Percentiles rank a stretch among this genome's conserved stretches.
These are phyloP conservation scores for Candolleomyces eurysporus DNA, from an alignment of 768 basidiomycete genomes.

Conservation along the genomic window DNA sequence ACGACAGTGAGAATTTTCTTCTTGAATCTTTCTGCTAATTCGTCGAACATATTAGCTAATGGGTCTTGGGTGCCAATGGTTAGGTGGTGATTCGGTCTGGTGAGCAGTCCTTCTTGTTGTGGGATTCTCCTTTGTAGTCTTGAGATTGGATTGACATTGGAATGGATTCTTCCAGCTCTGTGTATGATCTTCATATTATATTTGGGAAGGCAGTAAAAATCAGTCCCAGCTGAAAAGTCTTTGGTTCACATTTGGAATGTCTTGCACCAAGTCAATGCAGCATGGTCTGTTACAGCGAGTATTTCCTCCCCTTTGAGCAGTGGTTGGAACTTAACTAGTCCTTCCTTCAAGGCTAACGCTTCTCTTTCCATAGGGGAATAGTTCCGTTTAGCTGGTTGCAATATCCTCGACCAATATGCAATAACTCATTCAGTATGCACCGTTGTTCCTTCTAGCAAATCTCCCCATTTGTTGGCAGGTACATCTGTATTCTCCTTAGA, in stretches of 20 bases:
- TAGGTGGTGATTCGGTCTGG: background rate
- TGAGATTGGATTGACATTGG: conserved; percentile 39
- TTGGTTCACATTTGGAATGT: conserved; percentile 35
- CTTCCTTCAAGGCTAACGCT: conserved; percentile 37
- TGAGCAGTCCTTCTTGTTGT: conserved; percentile 13
- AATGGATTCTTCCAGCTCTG: conserved; percentile 34
- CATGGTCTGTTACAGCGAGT: conserved; percentile 27
- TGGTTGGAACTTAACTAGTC: conserved; percentile 34
- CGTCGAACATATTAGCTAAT: background rate
- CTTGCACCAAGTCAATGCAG: conserved; percentile 33
- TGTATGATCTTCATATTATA: conserved; percentile 35
- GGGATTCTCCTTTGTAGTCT: conserved; percentile 23
- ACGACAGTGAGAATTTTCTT: too few relatives aligned
- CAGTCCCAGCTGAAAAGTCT: conserved; percentile 33
- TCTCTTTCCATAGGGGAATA: conserved; percentile 39
- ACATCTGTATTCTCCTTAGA: conserved; percentile 18
- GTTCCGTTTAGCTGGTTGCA: conserved; percentile 26
- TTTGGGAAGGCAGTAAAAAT: conserved; percentile 34
- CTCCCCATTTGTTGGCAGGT: conserved; percentile 18
- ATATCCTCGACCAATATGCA: background rate
- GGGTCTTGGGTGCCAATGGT: background rate
- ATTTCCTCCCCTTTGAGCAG: conserved; percentile 33
- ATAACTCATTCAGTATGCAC: conserved; percentile 20
- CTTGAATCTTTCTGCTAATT: background rate
- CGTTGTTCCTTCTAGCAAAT: conserved; percentile 25